Base-by-base conservation (phyloP, 2,329 filamentous ascomycete species). In the Alternaria longipes region DNA sequence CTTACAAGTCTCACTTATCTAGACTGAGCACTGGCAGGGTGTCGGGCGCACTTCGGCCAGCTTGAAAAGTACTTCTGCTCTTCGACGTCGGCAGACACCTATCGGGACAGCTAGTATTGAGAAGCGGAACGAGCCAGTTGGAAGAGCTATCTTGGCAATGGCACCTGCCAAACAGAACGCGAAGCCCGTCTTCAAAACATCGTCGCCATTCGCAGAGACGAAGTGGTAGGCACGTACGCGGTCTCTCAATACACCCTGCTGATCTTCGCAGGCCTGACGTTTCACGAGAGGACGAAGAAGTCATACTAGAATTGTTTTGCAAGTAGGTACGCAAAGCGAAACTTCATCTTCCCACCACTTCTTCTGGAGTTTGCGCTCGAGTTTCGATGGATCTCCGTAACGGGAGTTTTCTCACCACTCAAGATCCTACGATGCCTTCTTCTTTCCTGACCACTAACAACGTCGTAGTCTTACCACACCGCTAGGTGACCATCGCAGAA, bases 261-360 rank as follows among this genome's bases (percentile, higher is more conserved):
- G 36, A 71, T 49, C 22, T 30, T 38, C 3, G 6, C 50, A 92
- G 90, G 89, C 90, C 90, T 8, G 76, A 83, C 42, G 83, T 91
- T 44, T 81, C 82, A 2, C 72, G 79, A 18, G 80, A 86, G 50
- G 83, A 91, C 54, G 88, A 91, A 75, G 84, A 89, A 53, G 82
- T 84, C 4, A 89, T 91, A 38, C 73, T 91, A 9, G 88, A 91
- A 64, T 81, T 92, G 50, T 81, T 91, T 5, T 90, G 86, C 85
- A 85, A 82, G 90, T 91, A 83, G 69, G 81, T 78, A 63, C 49
- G 63, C 62, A 53, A 44, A 32, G 41, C 28, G 42, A 18, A 50
- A 22, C n/a, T 24, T 16, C 20, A 30, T 44, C 45, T 46, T 30
- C 9, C 32, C n/a, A 16, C 16, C 40, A 16, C 16, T 54, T 38